These are phyloP conservation scores for Leavenworthia alabamica DNA, from an alignment of 345 rosid genomes.

Conservation along the genomic window DNA sequence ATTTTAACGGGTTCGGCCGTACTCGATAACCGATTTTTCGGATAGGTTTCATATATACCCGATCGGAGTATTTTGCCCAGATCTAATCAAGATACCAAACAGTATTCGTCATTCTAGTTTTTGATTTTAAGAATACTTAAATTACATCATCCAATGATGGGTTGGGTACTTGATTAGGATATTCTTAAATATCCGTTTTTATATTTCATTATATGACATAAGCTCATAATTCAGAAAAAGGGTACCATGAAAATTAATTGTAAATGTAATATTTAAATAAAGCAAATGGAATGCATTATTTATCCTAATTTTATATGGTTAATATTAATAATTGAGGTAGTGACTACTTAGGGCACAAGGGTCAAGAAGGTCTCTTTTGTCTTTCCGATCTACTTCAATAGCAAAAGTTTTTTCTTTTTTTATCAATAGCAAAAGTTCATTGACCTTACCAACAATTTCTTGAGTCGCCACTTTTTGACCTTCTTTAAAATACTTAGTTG, in stretches of 20 bases:
- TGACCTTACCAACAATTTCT: slow-evolving; percentile 19
- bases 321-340: background rate
- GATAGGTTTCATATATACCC: too few species aligned
- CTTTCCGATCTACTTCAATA: slow-evolving; percentile 17
- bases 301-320: background rate
- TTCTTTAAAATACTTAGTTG: too few species aligned
- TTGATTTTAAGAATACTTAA: background rate
- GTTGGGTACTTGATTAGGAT: slow-evolving; percentile 17
- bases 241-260: background rate
- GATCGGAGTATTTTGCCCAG: too few species aligned
- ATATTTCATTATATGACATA: background rate
- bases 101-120: slow-evolving; percentile 2
- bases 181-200: slow-evolving; percentile 1
- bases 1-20: too few species aligned
- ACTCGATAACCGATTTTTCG: too few species aligned
- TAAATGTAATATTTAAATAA: background rate
- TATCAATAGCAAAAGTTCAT: slow-evolving; percentile 16
- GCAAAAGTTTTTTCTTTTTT: too few species aligned
- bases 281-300: slow-evolving; percentile 8
- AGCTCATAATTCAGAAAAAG: slow-evolving; percentile 14
- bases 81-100: slow-evolving; percentile 17
- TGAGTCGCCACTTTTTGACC: slow-evolving; percentile 18
- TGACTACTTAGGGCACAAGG: slow-evolving; percentile 25
- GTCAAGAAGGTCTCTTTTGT: slow-evolving; percentile 21
- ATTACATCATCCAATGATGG: background rate